Percentiles rank a stretch among this genome's conserved stretches.
These are phyloP conservation scores for Suaeda aralocaspica DNA, from an alignment of 148 eudicot species.

Conservation along the genomic window DNA sequence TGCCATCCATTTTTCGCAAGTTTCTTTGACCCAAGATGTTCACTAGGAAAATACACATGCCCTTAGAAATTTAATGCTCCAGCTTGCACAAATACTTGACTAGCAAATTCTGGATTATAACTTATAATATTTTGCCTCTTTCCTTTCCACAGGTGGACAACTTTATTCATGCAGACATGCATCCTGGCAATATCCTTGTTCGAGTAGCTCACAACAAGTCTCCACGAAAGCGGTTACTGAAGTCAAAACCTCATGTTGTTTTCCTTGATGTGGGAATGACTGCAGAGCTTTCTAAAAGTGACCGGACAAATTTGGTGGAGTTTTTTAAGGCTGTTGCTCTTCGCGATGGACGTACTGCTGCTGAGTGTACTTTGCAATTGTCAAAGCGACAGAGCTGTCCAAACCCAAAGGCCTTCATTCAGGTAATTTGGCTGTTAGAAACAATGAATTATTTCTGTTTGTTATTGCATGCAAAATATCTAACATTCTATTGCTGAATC, in stretches of 20 bases:
- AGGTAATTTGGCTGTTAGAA: constrained; percentile 16
- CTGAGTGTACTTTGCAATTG: constrained; percentile 33
- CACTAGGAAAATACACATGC: background rate
- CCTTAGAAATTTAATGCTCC: background rate
- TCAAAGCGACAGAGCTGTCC: constrained; percentile 41
- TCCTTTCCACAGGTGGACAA: constrained; percentile 36
- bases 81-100: background rate
- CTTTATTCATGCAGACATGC: constrained; percentile 44
- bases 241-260: constrained; percentile 43
- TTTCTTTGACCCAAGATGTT: background rate
- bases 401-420: constrained; percentile 33
- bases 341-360: constrained; percentile 40
- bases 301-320: constrained; percentile 30
- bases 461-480: background rate
- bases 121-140: background rate
- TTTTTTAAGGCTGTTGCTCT: constrained; percentile 39
- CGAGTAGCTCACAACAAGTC: constrained; percentile 31
- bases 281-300: constrained; percentile 37
- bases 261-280: constrained; percentile 49
- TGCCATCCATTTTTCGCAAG: background rate
- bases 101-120: constrained; percentile 7
- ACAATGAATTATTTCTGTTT: background rate
- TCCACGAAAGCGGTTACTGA: constrained; percentile 24
- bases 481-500: background rate
- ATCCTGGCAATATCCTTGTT: constrained; percentile 50